phyloP scores from a whole-genome alignment of 768 basidiomycete species.

The Hygrocybe punicea region DNA sequence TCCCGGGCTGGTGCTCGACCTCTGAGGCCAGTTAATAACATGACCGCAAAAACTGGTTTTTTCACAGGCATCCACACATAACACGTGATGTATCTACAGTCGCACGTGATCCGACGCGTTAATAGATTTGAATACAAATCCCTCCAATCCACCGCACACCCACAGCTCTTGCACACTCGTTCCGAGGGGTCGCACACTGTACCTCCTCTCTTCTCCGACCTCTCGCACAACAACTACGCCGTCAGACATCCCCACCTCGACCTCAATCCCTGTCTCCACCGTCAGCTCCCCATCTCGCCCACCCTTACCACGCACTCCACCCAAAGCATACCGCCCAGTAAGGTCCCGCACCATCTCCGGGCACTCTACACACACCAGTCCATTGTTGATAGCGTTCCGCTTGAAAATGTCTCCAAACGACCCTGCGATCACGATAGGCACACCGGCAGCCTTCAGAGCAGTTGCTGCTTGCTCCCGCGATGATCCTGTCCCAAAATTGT shows the following conservation, averaged over 20 bases:
- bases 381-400: conserved; percentile 98
- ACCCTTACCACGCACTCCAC: conserved; percentile 72
- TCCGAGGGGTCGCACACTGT: conserved; percentile 75
- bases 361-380: conserved; percentile 89
- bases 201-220: conserved; percentile 48
- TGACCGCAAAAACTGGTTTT: too few relatives aligned
- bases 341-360: conserved; percentile 86
- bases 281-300: conserved; percentile 82
- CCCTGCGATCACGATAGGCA: conserved; percentile 93
- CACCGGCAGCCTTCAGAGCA: conserved; percentile 88
- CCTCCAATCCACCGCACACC: conserved; percentile 92
- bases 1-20: too few relatives aligned
- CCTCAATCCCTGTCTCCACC: conserved; percentile 62
- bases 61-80: too few relatives aligned
- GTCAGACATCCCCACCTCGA: conserved; percentile 65
- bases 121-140: conserved; percentile 80
- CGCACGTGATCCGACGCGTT: too few relatives aligned
- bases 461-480: conserved; percentile 99
- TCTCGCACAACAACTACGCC: conserved; percentile 61
- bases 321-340: conserved; percentile 69
- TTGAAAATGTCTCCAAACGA: conserved; percentile 99
- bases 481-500: conserved; percentile 98
- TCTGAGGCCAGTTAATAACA: too few relatives aligned
- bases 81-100: too few relatives aligned
- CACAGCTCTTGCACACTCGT: conserved; percentile 96